Evolutionary conservation across 139 green algal genomes (phyloP).

Genomic region (Chlorella sp.): DNA sequence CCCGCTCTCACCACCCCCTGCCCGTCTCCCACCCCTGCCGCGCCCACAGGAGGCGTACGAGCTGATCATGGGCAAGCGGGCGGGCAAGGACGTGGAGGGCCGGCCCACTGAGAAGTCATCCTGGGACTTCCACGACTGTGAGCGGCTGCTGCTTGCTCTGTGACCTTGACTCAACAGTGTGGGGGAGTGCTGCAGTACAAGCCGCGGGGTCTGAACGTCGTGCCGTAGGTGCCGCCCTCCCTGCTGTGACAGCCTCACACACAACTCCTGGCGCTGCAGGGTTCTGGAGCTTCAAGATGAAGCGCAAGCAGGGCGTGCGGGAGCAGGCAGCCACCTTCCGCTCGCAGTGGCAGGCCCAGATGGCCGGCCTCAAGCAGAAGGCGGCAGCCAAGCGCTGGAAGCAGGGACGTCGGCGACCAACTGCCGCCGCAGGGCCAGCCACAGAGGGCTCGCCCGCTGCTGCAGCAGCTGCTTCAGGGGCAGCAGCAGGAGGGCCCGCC

Average conservation of each 20-base stretch:
- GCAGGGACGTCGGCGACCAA: background rate
- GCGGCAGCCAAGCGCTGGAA: slow-evolving; percentile 31
- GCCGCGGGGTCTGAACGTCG: too few relatives aligned
- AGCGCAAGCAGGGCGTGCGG: background rate
- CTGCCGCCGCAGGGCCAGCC: background rate
- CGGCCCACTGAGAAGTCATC: background rate
- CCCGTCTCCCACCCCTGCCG: background rate
- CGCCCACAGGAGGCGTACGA: slow-evolving; percentile 53
- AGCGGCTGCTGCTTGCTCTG: too few relatives aligned
- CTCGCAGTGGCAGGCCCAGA: slow-evolving; percentile 38
- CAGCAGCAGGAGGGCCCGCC: too few relatives aligned
- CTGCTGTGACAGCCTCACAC: background rate
- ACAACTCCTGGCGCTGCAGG: background rate
- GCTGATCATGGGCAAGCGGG: slow-evolving; percentile 39
- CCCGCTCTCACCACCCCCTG: too few relatives aligned
- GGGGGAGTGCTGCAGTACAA: too few relatives aligned
- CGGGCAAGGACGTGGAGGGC: slow-evolving; percentile 30
- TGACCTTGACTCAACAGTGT: too few relatives aligned
- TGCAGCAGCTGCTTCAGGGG: too few relatives aligned
- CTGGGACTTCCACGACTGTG: slow-evolving; percentile 57
- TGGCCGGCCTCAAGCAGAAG: slow-evolving; percentile 39
- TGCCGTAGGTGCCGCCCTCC: too few relatives aligned
- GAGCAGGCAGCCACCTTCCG: slow-evolving; percentile 2
- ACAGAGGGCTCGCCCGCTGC: too few relatives aligned
- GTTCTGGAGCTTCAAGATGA: slow-evolving; percentile 49